A percentile compares a stretch with the other conserved stretches of the same genome.
phyloP scores from a whole-genome alignment of 2,329 filamentous ascomycete species.

The Aaosphaeria pasadenensis region DNA sequence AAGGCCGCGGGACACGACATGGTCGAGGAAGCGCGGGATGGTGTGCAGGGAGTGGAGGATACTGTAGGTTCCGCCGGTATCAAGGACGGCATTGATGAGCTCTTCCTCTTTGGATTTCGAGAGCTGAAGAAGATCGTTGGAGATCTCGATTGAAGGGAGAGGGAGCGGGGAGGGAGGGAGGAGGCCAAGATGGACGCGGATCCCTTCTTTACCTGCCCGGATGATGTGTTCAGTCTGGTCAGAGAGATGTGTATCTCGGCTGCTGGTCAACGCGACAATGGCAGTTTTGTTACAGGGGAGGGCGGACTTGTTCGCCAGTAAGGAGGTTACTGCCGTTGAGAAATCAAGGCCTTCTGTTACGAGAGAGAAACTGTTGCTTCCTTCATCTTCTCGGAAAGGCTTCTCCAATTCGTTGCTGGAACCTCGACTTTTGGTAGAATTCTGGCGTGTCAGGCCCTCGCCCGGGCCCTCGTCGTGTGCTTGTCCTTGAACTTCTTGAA shows the following conservation, averaged over 20 bases:
- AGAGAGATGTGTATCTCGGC: neutral
- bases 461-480: constrained; percentile 12
- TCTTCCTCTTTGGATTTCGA: constrained; percentile 10
- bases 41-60: constrained; percentile 10
- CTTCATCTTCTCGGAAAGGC: neutral
- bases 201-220: constrained; percentile 14
- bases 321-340: neutral
- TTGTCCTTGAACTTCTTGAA: constrained; percentile 15
- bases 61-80: constrained; percentile 20
- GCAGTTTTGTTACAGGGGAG: neutral
- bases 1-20: constrained; percentile 17
- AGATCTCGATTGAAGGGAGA: constrained; percentile 1
- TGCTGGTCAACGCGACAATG: neutral
- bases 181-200: constrained; percentile 19
- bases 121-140: neutral
- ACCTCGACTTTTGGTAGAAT: neutral
- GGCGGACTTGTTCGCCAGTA: neutral
- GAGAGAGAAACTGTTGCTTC: neutral
- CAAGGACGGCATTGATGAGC: constrained; percentile 17
- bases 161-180: constrained; percentile 5
- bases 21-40: constrained; percentile 13
- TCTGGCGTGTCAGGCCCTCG: neutral
- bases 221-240: constrained; percentile 15
- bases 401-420: neutral
- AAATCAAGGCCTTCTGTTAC: neutral